Percentiles rank a stretch among this genome's conserved stretches.
phyloP scores from a whole-genome alignment of 2,329 filamentous ascomycete genomes.

The Teratosphaeria pseudoeucalypti region DNA sequence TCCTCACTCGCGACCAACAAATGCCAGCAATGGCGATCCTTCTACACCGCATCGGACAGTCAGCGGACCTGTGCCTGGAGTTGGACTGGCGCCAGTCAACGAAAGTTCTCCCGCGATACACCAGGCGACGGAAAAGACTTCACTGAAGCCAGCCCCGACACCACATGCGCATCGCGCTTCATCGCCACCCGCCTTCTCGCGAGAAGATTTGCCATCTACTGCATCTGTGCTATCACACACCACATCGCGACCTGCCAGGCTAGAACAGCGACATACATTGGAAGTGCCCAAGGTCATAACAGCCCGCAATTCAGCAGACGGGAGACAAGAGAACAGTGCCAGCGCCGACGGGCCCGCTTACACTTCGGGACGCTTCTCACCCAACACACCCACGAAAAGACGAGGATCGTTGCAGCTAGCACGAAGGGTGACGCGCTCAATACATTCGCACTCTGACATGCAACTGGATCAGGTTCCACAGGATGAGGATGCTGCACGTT shows the following conservation, averaged over 20 bases:
- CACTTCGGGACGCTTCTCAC: conserved; percentile 74
- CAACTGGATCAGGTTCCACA: conserved; percentile 73
- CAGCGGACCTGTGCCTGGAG: conserved; percentile 12
- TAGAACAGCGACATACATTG: conserved; percentile 77
- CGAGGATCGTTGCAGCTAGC: conserved; percentile 75
- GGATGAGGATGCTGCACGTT: conserved; percentile 83
- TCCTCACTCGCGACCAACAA: conserved; percentile 11
- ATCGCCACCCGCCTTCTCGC: conserved; percentile 29
- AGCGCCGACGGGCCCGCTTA: conserved; percentile 49
- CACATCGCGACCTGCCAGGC: conserved; percentile 42
- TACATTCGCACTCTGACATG: conserved; percentile 61
- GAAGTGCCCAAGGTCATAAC: conserved; percentile 66
- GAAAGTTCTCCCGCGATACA: conserved; percentile 17
- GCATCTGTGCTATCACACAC: conserved; percentile 37
- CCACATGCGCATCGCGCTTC: conserved; percentile 22
- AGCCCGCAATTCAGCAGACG: conserved; percentile 63
- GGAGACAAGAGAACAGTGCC: conserved; percentile 30
- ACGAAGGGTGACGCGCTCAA: conserved; percentile 70
- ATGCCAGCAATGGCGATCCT: conserved; percentile 10
- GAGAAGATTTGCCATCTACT: conserved; percentile 3
- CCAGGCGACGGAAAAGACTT: conserved; percentile 6
- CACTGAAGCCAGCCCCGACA: conserved; percentile 17
- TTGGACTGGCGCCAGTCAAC: conserved; percentile 18
- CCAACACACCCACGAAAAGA: conserved; percentile 51
- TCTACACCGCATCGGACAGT: conserved; percentile 8